phyloP scores from a whole-genome alignment of 305 asterid genomes.

The Fraxinus ornus region DNA sequence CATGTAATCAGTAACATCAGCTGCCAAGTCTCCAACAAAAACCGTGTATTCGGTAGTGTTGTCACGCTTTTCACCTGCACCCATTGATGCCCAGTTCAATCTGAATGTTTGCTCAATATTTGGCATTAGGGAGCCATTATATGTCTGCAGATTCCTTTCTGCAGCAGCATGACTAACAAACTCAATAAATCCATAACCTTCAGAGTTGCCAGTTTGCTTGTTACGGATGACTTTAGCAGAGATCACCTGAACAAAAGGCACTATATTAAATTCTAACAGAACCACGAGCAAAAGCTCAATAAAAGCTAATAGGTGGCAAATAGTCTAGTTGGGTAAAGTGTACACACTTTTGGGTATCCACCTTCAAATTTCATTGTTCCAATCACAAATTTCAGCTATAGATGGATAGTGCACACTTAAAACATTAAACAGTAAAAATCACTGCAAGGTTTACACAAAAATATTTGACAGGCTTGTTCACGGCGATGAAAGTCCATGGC shows the following conservation, averaged over 20 bases:
- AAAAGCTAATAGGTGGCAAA: not conserved
- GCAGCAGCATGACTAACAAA: slow-evolving; percentile 18
- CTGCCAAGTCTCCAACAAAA: slow-evolving; percentile 80
- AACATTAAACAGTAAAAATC: not conserved
- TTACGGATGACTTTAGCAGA: slow-evolving; percentile 64
- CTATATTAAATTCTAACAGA: not conserved
- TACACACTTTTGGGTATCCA: not conserved
- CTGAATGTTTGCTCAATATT: slow-evolving; percentile 59
- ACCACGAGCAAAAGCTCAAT: not conserved
- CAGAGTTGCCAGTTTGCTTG: slow-evolving; percentile 40
- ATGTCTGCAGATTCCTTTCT: slow-evolving; percentile 34
- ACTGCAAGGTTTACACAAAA: not conserved
- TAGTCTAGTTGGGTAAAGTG: not conserved
- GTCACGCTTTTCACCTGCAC: slow-evolving; percentile 72
- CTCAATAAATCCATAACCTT: slow-evolving; percentile 55
- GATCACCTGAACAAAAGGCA: slow-evolving; percentile 37
- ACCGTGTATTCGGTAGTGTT: slow-evolving; percentile 61
- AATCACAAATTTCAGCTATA: not conserved
- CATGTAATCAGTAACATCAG: slow-evolving; percentile 73
- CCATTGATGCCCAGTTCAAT: slow-evolving; percentile 80
- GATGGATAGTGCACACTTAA: not conserved
- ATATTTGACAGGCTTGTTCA: not conserved
- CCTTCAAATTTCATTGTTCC: not conserved
- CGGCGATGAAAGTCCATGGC: not conserved
- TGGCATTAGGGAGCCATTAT: slow-evolving; percentile 62